These are phyloP conservation scores for Porpolomopsis calyptriformis DNA, from an alignment of 768 basidiomycete species.

Conservation along the genomic window DNA sequence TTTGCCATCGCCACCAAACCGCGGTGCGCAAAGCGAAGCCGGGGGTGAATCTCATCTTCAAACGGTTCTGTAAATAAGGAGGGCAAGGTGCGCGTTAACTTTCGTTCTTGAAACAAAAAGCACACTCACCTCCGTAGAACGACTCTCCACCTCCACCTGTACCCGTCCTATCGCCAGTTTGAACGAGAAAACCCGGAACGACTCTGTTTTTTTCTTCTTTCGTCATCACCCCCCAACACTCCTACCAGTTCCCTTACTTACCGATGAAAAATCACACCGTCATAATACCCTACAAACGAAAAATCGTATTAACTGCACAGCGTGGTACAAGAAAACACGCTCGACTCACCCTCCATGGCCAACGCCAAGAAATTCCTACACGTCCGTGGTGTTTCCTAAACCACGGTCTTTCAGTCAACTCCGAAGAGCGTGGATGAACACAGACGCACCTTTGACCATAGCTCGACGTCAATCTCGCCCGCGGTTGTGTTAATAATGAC, in stretches of 20 bases:
- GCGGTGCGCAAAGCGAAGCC: conserved; percentile 80
- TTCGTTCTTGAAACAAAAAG: background rate
- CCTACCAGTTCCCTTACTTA: too few species aligned
- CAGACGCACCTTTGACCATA: conserved; percentile 73
- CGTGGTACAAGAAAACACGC: too few species aligned
- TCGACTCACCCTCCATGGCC: conserved; percentile 83
- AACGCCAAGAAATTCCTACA: conserved; percentile 85
- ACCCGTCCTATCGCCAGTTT: conserved; percentile 89
- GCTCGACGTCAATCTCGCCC: conserved; percentile 80
- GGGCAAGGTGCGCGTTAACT: background rate
- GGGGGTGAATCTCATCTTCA: conserved; percentile 88
- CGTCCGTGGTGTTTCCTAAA: conserved; percentile 85
- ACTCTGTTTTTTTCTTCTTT: too few species aligned
- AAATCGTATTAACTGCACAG: too few species aligned
- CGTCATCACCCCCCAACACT: too few species aligned
- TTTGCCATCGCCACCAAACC: conserved; percentile 95
- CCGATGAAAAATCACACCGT: conserved; percentile 92
- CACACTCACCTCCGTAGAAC: conserved; percentile 72
- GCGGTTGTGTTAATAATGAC: conserved; percentile 83
- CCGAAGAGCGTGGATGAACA: background rate
- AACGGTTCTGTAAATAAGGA: conserved; percentile 58
- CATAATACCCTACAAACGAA: conserved; percentile 70
- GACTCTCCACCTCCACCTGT: conserved; percentile 91
- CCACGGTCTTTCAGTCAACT: background rate
- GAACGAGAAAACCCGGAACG: conserved; percentile 85